These are phyloP conservation scores for Ormosia semicastrata DNA, from an alignment of 306 rosid genomes.

Conservation along the genomic window DNA sequence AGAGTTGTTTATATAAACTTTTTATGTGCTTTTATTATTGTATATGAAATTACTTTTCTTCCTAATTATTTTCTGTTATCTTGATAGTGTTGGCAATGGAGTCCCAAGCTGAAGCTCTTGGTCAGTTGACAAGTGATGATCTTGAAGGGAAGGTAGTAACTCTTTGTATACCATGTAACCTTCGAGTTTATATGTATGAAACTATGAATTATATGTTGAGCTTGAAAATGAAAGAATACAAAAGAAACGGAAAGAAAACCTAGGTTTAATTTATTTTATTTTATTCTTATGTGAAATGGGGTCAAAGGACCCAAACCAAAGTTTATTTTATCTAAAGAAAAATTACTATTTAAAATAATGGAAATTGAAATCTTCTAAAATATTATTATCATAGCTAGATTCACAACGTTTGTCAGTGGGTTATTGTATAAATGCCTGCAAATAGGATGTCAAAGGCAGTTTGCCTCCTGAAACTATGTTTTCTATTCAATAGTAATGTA, in stretches of 20 bases:
- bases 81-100: conserved; percentile 86
- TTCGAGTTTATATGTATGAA: conserved; percentile 2
- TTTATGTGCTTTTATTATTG: conserved; percentile 4
- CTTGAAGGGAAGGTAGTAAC: conserved; percentile 83
- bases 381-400: not conserved
- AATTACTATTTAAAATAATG: not conserved
- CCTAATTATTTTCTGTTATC: conserved; percentile 22
- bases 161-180: not conserved
- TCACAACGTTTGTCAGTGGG: not conserved
- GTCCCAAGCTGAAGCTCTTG: conserved; percentile 96
- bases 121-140: conserved; percentile 88
- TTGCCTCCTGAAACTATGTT: not conserved
- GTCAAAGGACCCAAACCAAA: not conserved
- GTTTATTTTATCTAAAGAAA: not conserved
- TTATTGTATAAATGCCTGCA: conserved; percentile 1
- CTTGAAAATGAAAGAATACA: conserved; percentile 44
- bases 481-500: not conserved
- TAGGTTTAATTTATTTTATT: not conserved
- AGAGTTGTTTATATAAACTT: not conserved
- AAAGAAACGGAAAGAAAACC: conserved; percentile 4
- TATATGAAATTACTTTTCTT: not conserved
- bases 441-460: conserved; percentile 13
- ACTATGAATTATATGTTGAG: conserved; percentile 37
- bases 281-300: not conserved
- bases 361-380: conserved; percentile 7